phyloP scores from a whole-genome alignment of 2,329 filamentous ascomycete genomes.

The Alternaria incomplexa region DNA sequence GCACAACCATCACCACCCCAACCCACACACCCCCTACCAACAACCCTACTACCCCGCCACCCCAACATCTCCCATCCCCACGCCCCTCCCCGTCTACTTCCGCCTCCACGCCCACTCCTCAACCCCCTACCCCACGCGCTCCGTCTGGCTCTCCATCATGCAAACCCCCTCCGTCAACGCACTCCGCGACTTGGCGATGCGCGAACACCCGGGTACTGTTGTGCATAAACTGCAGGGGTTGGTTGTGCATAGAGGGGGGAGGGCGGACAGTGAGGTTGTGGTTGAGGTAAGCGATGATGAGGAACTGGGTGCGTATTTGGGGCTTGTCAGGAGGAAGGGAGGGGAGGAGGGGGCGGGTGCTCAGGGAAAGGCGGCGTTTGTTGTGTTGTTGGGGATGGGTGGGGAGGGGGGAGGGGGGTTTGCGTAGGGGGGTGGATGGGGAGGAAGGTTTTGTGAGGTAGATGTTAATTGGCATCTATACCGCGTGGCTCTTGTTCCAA shows the following conservation, averaged over 20 bases:
- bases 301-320: conserved; percentile 74
- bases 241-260: conserved; percentile 54
- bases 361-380: conserved; percentile 62
- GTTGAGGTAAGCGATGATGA: conserved; percentile 73
- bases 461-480: no score
- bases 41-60: conserved; percentile 13
- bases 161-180: conserved; percentile 64
- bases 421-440: background rate
- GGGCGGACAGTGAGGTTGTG: conserved; percentile 62
- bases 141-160: conserved; percentile 71
- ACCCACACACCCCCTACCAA: conserved; percentile 1
- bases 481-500: no score
- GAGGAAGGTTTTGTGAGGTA: no score
- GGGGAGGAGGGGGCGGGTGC: conserved; percentile 32
- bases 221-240: conserved; percentile 71
- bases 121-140: conserved; percentile 54
- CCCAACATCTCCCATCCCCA: no score
- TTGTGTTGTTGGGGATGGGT: conserved; percentile 41
- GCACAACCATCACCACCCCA: conserved; percentile 15
- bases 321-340: conserved; percentile 56
- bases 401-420: background rate
- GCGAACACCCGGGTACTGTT: conserved; percentile 65
- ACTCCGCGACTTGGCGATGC: conserved; percentile 65
- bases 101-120: conserved; percentile 56
- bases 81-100: conserved; percentile 7